These are phyloP conservation scores for Hemisphaericaspora xylanilytica DNA, from an alignment of 1,139 yeast species.

Conservation along the genomic window DNA sequence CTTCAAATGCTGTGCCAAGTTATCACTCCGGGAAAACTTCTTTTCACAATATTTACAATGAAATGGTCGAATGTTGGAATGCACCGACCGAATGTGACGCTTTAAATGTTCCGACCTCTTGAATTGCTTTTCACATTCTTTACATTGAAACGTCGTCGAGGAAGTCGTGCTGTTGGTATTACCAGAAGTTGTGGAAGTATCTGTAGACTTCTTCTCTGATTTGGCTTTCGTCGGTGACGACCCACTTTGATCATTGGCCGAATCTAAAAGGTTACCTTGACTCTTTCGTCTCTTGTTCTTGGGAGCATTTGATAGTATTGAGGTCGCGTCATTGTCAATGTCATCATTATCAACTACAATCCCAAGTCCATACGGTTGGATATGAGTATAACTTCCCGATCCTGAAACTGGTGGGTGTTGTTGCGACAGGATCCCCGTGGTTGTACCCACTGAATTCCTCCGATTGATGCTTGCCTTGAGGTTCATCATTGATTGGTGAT, in stretches of 20 bases:
- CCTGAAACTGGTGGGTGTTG: not conserved
- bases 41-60: constrained; percentile 50
- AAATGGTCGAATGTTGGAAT: constrained; percentile 47
- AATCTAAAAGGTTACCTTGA: not conserved
- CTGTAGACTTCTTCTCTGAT: constrained; percentile 1
- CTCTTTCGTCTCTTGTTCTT: constrained; percentile 4
- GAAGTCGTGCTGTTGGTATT: not conserved
- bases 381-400: not conserved
- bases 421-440: not conserved
- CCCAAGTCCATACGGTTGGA: constrained; percentile 3
- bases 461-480: not conserved
- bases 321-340: too few species aligned
- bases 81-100: constrained; percentile 49
- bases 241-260: too few species aligned
- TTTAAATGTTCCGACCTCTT: constrained; percentile 50
- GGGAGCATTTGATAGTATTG: not conserved
- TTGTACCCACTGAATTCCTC: not conserved
- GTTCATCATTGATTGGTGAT: not conserved
- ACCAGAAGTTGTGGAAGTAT: not conserved
- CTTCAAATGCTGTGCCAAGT: constrained; percentile 50
- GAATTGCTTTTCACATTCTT: constrained; percentile 46
- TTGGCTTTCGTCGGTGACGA: not conserved
- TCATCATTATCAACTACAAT: not conserved
- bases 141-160: constrained; percentile 37
- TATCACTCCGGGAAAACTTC: constrained; percentile 47